Base-by-base conservation (phyloP, 129 eudicot genomes). In the Pittosporum tobira region DNA sequence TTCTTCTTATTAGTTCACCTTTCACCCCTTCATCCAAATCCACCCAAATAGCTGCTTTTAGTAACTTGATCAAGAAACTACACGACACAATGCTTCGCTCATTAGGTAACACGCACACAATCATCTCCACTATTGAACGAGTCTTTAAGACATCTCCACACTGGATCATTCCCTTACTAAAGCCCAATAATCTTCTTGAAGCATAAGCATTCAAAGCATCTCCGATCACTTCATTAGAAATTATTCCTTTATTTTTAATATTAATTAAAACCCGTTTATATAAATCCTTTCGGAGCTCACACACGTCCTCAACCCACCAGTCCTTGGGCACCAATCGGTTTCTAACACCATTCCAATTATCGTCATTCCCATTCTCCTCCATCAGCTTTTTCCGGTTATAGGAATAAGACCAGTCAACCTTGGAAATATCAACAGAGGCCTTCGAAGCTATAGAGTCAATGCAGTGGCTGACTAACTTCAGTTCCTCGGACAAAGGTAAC, bases 301-400 rank as follows among this genome's bases (percentile, higher is more conserved):
- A 81, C 61, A 91, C 67, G 63, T 91, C 99, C 81, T 87, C 94
- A 56, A 81, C 96, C 99, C 99, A 91, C 99, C 99, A 91, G 72
- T 91, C 96, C 34, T 69, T 79, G 4, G 99, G 99, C 42, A 91
- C 87, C 67, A 67, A 74, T 46, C 87, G 77, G 65, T 37, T 76
- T 64, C 91, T 65, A 46, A 83, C 57, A 57, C 81, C 90, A 3
- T 79, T 84, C 47, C 69, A 55, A 43, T 62, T 68, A 27, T 66
- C 47, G 24, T 82, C 95, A 29, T 58, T 77, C 25, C 75, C 81
- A 16, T 58, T 78, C 72, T 86, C 98, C 60, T 83, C 87, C 0
- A 78, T 75, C 23, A 87, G 78, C 65, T 87, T 91, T 40, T 77
- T 84, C 20, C 96, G 77, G 67, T 91, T 91, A 56, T 84, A 91